Evolutionary conservation across 176 grass and related monocot genomes (phyloP), one percentile per base, ranked within the genome.

Genomic region (Alloteropsis semialata): DNA sequence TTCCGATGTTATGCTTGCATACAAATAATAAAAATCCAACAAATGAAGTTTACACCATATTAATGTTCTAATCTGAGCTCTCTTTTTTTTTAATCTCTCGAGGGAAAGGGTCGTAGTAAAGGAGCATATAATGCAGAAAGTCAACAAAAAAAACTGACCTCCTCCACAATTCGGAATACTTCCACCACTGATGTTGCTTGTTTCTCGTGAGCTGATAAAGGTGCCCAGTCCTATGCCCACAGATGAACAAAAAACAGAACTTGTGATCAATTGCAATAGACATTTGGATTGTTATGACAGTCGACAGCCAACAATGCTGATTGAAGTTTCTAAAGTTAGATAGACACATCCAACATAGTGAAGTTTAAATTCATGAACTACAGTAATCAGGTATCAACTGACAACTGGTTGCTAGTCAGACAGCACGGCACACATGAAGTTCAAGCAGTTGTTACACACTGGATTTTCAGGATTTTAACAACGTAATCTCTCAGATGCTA

Each of bases 141-240:
- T 81, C 9, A 44, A 62, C 12, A 57, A 53, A 59, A 44, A 83
- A 90, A 81, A 56, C 78, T 68, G 39, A 97, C 92, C 94, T 97
- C 94, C 80, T 97, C 92, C 85, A 92, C 87, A 63, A 97, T 92
- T 74, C 94, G 87, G 68, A 97, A 97, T 48, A 97, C 87, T 87
- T 97, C 94, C 72, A 97, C 85, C 66, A 86, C 88, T 75, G 94
- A 94, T 86, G 80, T 86, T 71, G 94, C 80, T 77, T 92, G 92
- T 69, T 78, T 90, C 83, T 90, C 85, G 4, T 88, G 82, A 88
- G 53, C 82, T 76, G 94, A 94, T 88, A 94, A 77, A 88, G 94
- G 92, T 7, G 75, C 77, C 94, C 94, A 94, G 82, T 89, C 87
- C 94, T 97, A 79, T 70, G 54, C 43, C 43, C 43, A 76, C 10